Percentiles rank a stretch among this genome's conserved stretches.
phyloP scores from a whole-genome alignment of 1,139 yeast genomes.

The Kodamaea arcana region DNA sequence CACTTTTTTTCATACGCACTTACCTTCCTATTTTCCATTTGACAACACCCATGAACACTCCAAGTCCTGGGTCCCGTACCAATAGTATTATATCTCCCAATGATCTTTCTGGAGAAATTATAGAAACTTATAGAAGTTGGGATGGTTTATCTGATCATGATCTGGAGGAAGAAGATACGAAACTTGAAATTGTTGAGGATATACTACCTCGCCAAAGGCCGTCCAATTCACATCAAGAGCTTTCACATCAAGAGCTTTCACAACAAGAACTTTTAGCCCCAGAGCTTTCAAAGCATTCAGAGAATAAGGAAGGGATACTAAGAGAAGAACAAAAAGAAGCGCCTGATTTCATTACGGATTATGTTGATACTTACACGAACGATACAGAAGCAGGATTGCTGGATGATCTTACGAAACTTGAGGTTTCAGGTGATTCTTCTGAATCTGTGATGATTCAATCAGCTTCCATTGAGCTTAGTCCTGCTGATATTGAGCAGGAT shows the following conservation, averaged over 20 bases:
- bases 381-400: conserved; percentile 28
- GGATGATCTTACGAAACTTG: conserved; percentile 1
- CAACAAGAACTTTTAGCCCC: neutral
- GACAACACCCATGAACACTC: conserved; percentile 5
- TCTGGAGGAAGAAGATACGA: conserved; percentile 1
- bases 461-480: neutral
- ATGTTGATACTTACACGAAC: too few relatives aligned
- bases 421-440: neutral
- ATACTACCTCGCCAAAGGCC: conserved; percentile 1
- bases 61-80: conserved; percentile 4
- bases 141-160: conserved; percentile 1
- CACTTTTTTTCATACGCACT: too few relatives aligned
- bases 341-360: too few relatives aligned
- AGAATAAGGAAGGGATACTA: neutral
- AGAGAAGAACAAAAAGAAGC: conserved; percentile 10
- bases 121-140: conserved; percentile 4
- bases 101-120: conserved; percentile 8
- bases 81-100: conserved; percentile 3
- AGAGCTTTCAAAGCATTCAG: neutral
- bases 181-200: conserved; percentile 1
- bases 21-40: too few relatives aligned
- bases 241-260: conserved; percentile 9
- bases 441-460: neutral
- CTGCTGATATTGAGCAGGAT: neutral
- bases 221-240: conserved; percentile 10